Evolutionary conservation across 2,329 filamentous ascomycete genomes (phyloP).

Genomic region (Hymenoscyphus fructigenus): DNA sequence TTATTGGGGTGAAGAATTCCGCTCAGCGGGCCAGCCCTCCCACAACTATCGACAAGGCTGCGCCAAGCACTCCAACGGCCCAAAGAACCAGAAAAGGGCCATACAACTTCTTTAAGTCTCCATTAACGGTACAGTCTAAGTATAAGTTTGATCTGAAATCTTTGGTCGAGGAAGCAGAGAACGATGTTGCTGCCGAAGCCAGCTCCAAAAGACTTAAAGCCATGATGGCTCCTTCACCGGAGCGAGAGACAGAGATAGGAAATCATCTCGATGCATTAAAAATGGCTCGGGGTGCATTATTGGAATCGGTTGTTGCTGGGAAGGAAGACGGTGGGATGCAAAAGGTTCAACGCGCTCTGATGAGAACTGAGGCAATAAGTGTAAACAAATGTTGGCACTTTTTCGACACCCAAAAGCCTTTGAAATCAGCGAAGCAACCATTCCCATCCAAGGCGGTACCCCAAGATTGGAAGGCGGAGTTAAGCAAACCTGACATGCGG

Average conservation of each 20-base stretch:
- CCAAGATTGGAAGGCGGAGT: constrained; percentile 28
- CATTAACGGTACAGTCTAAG: constrained; percentile 50
- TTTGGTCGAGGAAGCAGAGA: constrained; percentile 57
- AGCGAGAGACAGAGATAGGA: constrained; percentile 23
- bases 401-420: constrained; percentile 42
- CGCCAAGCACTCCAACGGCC: constrained; percentile 3
- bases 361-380: constrained; percentile 58
- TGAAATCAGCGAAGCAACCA: constrained; percentile 22
- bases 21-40: not conserved
- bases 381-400: constrained; percentile 56
- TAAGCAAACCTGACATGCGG: constrained; percentile 50
- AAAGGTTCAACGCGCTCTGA: constrained; percentile 56
- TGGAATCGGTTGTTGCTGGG: constrained; percentile 45
- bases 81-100: not conserved
- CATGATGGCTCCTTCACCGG: constrained; percentile 25
- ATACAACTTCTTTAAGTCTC: constrained; percentile 39
- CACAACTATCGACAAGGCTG: not conserved
- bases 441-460: constrained; percentile 29
- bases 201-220: constrained; percentile 46
- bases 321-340: constrained; percentile 42
- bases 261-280: constrained; percentile 5
- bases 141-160: constrained; percentile 65
- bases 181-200: constrained; percentile 59
- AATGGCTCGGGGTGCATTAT: constrained; percentile 37
- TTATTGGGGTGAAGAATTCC: not conserved